Evolutionary conservation across 148 eudicot genomes (phyloP), one percentile per base, ranked within the genome.

Genomic region (Chenopodium quinoa): DNA sequence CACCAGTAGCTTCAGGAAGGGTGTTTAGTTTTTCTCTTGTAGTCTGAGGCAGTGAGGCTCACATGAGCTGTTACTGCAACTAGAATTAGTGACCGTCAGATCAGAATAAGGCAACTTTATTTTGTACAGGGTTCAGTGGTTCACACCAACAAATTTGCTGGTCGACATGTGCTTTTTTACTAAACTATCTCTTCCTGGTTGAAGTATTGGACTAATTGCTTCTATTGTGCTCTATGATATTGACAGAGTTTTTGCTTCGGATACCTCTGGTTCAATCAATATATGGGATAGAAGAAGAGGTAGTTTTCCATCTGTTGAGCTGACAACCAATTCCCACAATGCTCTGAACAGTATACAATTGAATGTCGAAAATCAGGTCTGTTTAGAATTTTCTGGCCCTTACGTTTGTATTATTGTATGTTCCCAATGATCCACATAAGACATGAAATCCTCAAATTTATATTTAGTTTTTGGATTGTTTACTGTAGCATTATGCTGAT

Each of bases 211-310:
- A 20, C 65, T 85, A 31, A 78, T 29, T 65, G 46, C 64, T 77
- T 47, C 16, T 34, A 22, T 37, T 20, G 50, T 81, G 71, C 54
- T 65, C 54, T 52, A 32, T 81, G 68, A 37, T 75, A 56, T 87
- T 50, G 65, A 81, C 86, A 96, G 99, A 89, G 82, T 93, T 83
- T 79, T 88, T 84, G 99, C 99, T 75, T 91, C 95, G 68, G 99
- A 96, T 82, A 87, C 89, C 7, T 60, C 62, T 83, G 99, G 99
- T 62, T 80, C 86, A 32, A 85, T 94, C 82, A 89, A 90, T 78
- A 79, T 91, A 50, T 96, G 99, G 99, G 99, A 96, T 80, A 93
- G 98, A 88, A 91, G 97, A 89, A 77, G 47, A 73, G 78, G 93
- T 84, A 69, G 84, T 68, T 86, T 91, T 77, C 98, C 99, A 34